phyloP scores from a whole-genome alignment of 257 asterid species.

The Avicennia marina region DNA sequence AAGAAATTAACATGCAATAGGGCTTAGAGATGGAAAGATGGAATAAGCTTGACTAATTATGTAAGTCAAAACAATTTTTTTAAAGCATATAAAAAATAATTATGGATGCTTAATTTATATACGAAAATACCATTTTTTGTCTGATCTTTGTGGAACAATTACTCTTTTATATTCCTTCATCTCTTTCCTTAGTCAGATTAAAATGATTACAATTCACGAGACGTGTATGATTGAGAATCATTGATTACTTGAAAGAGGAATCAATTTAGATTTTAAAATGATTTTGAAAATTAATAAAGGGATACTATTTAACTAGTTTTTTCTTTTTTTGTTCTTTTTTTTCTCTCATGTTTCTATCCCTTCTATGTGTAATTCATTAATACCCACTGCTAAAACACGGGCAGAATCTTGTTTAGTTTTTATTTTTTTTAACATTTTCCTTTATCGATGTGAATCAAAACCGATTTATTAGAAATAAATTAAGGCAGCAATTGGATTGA shows the following conservation, averaged over 20 bases:
- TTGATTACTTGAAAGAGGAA: constrained; percentile 13
- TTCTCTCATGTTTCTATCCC: no score
- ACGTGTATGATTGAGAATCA: constrained; percentile 18
- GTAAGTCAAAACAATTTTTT: no score
- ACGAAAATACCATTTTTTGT: constrained; percentile 36
- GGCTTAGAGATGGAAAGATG: no score
- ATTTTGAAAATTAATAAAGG: not conserved
- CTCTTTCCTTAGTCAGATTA: constrained; percentile 26
- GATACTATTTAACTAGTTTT: not conserved
- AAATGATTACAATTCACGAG: constrained; percentile 20
- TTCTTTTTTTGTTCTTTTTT: not conserved
- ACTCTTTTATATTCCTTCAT: constrained; percentile 16
- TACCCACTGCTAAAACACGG: no score
- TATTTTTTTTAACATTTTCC: no score
- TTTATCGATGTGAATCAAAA: no score
- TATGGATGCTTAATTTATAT: constrained; percentile 16
- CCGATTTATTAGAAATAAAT: no score
- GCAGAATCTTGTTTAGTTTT: no score
- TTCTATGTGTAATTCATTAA: no score
- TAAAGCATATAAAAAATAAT: no score
- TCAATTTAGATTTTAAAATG: not conserved
- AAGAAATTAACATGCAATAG: no score
- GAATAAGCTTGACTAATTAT: constrained; percentile 21
- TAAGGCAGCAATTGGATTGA: no score
- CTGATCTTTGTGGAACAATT: constrained; percentile 30